These are phyloP conservation scores for Capsicum baccatum DNA, from an alignment of 257 asterid genomes.

Conservation along the genomic window DNA sequence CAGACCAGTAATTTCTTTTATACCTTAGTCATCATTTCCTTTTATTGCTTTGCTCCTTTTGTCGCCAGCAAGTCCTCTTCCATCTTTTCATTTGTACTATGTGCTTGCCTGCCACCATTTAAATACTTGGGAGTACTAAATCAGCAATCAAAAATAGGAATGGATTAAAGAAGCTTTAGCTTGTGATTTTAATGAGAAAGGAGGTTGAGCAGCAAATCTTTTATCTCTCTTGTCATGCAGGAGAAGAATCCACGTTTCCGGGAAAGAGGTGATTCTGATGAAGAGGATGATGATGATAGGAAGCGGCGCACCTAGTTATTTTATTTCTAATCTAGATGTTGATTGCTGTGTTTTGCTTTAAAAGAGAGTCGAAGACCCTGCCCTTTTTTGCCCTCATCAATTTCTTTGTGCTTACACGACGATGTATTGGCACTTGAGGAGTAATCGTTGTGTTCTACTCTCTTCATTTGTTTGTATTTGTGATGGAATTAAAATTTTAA, in stretches of 20 bases:
- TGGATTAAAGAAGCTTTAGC: not conserved
- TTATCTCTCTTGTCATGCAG: slow-evolving; percentile 41
- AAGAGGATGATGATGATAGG: slow-evolving; percentile 74
- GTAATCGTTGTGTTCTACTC: not conserved
- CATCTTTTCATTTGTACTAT: not conserved
- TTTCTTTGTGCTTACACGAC: not conserved
- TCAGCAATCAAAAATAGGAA: not conserved
- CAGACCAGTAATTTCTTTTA: slow-evolving; percentile 69
- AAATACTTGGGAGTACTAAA: not conserved
- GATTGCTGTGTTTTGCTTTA: slow-evolving; percentile 7
- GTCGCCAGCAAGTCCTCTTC: not conserved
- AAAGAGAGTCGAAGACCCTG: not conserved
- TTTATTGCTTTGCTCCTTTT: not conserved
- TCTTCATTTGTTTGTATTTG: not conserved
- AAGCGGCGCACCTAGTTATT: slow-evolving; percentile 46
- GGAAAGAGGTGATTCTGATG: slow-evolving; percentile 92
- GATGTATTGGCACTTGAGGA: not conserved
- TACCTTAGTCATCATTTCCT: not conserved
- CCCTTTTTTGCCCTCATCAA: not conserved
- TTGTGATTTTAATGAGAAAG: not conserved
- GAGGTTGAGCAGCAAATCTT: not conserved
- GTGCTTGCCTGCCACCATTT: not conserved
- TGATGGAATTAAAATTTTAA: not conserved
- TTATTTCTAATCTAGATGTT: not conserved
- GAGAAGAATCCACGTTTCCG: slow-evolving; percentile 95